phyloP scores from a whole-genome alignment of 352 stramenopile species.

The Phytophthora melonis region DNA sequence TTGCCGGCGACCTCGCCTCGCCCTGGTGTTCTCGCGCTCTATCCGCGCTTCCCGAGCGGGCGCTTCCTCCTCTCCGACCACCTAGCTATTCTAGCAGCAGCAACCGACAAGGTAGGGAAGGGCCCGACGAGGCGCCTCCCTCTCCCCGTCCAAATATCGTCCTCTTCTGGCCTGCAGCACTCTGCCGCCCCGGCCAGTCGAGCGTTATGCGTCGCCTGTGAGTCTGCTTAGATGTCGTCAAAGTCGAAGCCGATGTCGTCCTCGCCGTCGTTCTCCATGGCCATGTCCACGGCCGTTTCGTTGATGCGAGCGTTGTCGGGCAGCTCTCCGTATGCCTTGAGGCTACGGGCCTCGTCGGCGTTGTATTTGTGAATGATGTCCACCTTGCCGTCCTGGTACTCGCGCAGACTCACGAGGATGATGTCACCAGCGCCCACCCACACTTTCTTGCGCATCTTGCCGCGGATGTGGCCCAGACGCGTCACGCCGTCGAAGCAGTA shows the following conservation, averaged over 20 bases:
- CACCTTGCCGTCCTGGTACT: slow-evolving; percentile 99
- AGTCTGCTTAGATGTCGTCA: slow-evolving; percentile 85
- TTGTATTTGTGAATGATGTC: slow-evolving; percentile 99
- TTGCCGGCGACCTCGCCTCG: slow-evolving; percentile 23
- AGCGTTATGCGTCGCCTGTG: neutral
- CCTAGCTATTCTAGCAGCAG: slow-evolving; percentile 38
- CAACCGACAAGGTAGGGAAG: neutral
- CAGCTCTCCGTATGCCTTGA: slow-evolving; percentile 99
- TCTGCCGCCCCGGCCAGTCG: neutral
- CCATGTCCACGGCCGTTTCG: slow-evolving; percentile 89
- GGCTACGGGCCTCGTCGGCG: slow-evolving; percentile 97
- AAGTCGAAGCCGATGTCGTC: slow-evolving; percentile 93
- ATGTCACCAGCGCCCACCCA: slow-evolving; percentile 99
- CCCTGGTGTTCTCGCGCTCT: slow-evolving; percentile 22
- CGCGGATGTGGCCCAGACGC: slow-evolving; percentile 98
- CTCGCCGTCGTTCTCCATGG: slow-evolving; percentile 82
- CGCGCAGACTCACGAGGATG: slow-evolving; percentile 98
- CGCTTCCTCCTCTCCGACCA: slow-evolving; percentile 14
- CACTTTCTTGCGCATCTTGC: slow-evolving; percentile 99
- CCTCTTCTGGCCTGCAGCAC: neutral
- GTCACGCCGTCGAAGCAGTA: slow-evolving; percentile 99
- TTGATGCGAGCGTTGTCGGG: slow-evolving; percentile 96
- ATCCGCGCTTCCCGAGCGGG: slow-evolving; percentile 22
- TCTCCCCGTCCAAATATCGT: neutral
- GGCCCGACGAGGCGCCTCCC: neutral